Evolutionary conservation across 495 filamentous ascomycete genomes (phyloP), one percentile per base, ranked within the genome.

Genomic region (Halenospora varia): DNA sequence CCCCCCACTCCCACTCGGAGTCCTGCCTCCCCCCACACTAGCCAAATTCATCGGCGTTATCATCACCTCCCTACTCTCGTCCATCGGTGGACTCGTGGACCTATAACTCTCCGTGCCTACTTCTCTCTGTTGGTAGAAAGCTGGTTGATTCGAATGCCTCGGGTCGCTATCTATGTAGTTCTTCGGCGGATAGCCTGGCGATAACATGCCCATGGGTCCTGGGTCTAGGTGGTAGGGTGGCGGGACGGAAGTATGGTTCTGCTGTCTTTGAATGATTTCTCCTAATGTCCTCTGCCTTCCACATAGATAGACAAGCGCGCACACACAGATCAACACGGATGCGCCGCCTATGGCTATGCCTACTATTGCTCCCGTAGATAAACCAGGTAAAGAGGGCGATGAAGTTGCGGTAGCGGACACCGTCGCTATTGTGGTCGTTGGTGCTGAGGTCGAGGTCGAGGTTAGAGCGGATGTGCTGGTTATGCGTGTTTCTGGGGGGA

Each of bases 21-120:
- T n/a, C n/a, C n/a, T n/a, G n/a, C n/a, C n/a, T n/a, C n/a, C n/a
- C n/a, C n/a, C n/a, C n/a, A n/a, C n/a, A n/a, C n/a, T n/a, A 35
- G 29, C 29, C 29, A 51, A 23, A 48, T 39, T 52, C 41, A 53
- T 59, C 11, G 23, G 17, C 10, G 48, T 11, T 1, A 54, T 41
- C 40, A 59, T 48, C 4, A 8, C 1, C 25, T 49, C 44, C 11
- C 40, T 39, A 19, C 9, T 10, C 19, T 59, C 51, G 41, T 59
- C 51, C 8, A 50, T 18, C 13, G 50, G 50, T 8, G 57, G 51
- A 20, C 25, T 54, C 18, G 42, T 17, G 8, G 57, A 53, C 24
- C 51, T 42, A 26, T 54, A 59, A 44, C 50, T 54, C 45, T 54
- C 57, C 2, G 41, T 42, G 8, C 49, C 57, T 10, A n/a, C n/a